phyloP scores from a whole-genome alignment of 331 rosid species.

The Malus hybrid region DNA sequence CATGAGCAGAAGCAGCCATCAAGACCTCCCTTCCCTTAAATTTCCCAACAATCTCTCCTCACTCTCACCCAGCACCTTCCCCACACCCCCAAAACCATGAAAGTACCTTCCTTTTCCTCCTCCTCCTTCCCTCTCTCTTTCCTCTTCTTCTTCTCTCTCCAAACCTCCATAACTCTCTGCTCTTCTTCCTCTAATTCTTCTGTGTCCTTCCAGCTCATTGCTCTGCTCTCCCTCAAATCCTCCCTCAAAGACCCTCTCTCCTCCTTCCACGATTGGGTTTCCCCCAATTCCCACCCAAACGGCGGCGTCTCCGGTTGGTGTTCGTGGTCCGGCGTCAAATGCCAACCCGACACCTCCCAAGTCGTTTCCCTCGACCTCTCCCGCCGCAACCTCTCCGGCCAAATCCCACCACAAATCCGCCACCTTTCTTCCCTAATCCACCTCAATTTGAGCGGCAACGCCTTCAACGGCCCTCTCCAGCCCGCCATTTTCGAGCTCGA shows the following conservation, averaged over 20 bases:
- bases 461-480: conserved; percentile 49
- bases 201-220: conserved; percentile 45
- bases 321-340: conserved; percentile 77
- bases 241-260: conserved; percentile 56
- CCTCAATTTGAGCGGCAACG: conserved; percentile 73
- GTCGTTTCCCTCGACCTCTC: conserved; percentile 69
- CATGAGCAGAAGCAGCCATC: conserved; percentile 26
- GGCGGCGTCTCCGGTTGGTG: conserved; percentile 53
- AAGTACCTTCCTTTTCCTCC: conserved; percentile 5
- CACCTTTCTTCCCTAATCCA: conserved; percentile 42
- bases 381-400: conserved; percentile 70
- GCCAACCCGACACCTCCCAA: conserved; percentile 50
- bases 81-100: conserved; percentile 2
- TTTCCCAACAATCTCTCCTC: conserved; percentile 27
- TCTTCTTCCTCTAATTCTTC: conserved; percentile 23
- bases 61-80: conserved; percentile 8
- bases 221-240: conserved; percentile 64
- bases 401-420: conserved; percentile 53
- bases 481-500: conserved; percentile 48
- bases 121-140: conserved; percentile 27
- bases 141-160: conserved; percentile 31
- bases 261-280: conserved; percentile 68
- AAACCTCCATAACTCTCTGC: conserved; percentile 20
- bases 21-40: conserved; percentile 67
- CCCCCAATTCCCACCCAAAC: conserved; percentile 28